Evolutionary conservation across 2,329 filamentous ascomycete species (phyloP), one percentile per base, ranked within the genome.

Genomic region (Colletotrichum liaoningense): DNA sequence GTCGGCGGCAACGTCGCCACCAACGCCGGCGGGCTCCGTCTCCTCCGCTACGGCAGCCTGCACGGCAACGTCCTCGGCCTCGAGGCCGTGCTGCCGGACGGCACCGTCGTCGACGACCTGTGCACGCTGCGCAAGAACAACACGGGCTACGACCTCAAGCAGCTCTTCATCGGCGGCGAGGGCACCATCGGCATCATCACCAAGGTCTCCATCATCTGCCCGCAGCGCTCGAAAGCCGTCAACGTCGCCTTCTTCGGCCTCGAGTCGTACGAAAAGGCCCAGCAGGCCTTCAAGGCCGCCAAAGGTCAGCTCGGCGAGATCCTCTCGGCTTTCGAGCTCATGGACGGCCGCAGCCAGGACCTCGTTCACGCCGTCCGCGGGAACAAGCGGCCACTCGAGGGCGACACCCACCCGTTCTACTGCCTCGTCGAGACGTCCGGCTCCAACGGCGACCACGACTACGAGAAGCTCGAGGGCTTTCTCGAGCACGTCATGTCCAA

Each of bases 241-340:
- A 98, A 99, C 77, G 97, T 99, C 9, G 97, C 97, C 28, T 97
- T 97, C 83, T 95, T 99, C 77, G 96, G 95, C 35, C 87, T 98
- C 30, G 92, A 96, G 78, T 97, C 93, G 54, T 99, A 94, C 82
- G 95, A 98, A 60, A 93, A 98, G 81, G 94, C 95, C 14, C 94
- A 97, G 80, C 85, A 89, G 77, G 95, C 96, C 1, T 99, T 97
- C 88, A 89, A 91, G 58, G 94, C 96, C 82, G 96, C 97, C 67
- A 98, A 98, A 87, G 88, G 88, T 52, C 94, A 98, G 81, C 90
- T 99, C 1, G 95, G 93, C 1, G 97, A 99, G 84, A 98, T 99
- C 78, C 89, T 99, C 5, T 98, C 96, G 3, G 97, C 97, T 0
- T 99, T 99, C 81, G 97, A 99, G 86, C 88, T 99, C 75, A 99